These are phyloP conservation scores for Phytophthora vignae DNA, from an alignment of 352 stramenopile species.

Conservation along the genomic window DNA sequence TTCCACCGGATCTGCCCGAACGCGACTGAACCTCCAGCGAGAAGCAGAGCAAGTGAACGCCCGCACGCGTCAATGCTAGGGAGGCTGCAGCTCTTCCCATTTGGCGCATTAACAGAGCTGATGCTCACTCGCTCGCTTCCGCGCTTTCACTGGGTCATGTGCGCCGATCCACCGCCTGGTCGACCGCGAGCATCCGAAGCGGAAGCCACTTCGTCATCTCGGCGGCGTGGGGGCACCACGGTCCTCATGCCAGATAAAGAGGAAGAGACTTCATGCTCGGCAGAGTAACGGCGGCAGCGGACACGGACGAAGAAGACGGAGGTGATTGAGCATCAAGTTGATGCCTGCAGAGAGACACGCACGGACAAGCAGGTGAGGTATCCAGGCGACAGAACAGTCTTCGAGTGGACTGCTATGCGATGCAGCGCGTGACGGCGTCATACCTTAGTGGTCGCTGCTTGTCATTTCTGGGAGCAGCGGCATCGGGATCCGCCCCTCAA, in stretches of 20 bases:
- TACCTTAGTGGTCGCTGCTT: conserved; percentile 5
- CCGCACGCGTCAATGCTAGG: conserved; percentile 5
- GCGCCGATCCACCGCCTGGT: conserved; percentile 5
- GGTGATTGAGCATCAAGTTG: neutral
- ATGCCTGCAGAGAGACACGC: neutral
- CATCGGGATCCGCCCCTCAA: neutral
- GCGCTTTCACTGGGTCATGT: neutral
- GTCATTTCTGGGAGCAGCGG: neutral
- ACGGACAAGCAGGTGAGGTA: conserved; percentile 6
- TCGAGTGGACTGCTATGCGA: neutral
- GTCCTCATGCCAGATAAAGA: neutral
- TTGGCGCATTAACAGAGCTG: neutral
- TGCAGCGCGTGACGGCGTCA: neutral
- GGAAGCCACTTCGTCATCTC: neutral
- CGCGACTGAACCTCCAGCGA: conserved; percentile 10
- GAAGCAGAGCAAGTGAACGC: conserved; percentile 9
- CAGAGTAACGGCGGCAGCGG: neutral
- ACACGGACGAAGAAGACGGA: conserved; percentile 3
- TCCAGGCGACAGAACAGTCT: neutral
- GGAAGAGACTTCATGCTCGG: neutral
- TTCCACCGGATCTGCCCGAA: conserved; percentile 9
- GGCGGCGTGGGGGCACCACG: neutral
- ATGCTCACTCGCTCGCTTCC: conserved; percentile 2
- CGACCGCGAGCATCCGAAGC: neutral
- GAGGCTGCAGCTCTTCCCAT: conserved; percentile 26